Evolutionary conservation across 1,284 basidiomycete species (phyloP).

Genomic region (Psilocybe mexicana): DNA sequence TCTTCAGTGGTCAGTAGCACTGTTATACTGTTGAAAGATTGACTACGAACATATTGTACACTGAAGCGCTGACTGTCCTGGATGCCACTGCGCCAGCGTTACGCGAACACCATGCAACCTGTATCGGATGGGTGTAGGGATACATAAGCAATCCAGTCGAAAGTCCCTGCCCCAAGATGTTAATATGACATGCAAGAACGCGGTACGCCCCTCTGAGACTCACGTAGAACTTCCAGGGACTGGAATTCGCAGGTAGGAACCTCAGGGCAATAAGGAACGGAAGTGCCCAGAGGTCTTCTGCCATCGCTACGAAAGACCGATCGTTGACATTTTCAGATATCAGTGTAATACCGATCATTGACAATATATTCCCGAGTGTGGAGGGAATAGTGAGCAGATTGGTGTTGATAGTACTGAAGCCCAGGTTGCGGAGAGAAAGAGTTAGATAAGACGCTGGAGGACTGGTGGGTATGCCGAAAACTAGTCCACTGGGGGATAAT

Average conservation of each 20-base stretch:
- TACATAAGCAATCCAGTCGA: slow-evolving; percentile 36
- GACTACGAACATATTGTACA: slow-evolving; percentile 51
- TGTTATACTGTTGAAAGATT: background rate
- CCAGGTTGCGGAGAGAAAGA: slow-evolving; percentile 58
- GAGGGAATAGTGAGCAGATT: slow-evolving; percentile 65
- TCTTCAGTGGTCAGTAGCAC: background rate
- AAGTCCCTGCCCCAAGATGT: slow-evolving; percentile 28
- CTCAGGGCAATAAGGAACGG: slow-evolving; percentile 54
- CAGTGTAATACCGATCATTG: slow-evolving; percentile 44
- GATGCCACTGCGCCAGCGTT: slow-evolving; percentile 57
- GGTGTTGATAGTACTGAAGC: slow-evolving; percentile 62
- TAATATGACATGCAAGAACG: background rate
- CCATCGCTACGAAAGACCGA: slow-evolving; percentile 47
- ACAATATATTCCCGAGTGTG: slow-evolving; percentile 42
- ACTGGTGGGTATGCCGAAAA: slow-evolving; percentile 48
- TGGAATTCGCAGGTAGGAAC: slow-evolving; percentile 42
- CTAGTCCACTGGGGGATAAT: slow-evolving; percentile 35
- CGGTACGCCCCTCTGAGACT: slow-evolving; percentile 14
- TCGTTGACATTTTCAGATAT: slow-evolving; percentile 49
- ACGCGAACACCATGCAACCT: slow-evolving; percentile 57
- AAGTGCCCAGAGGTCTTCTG: slow-evolving; percentile 51
- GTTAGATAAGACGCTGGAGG: slow-evolving; percentile 62
- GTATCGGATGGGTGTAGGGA: slow-evolving; percentile 35
- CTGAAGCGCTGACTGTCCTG: slow-evolving; percentile 52
- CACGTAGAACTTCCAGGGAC: slow-evolving; percentile 51